Evolutionary conservation across 331 rosid species (phyloP).

Genomic region (Prunus yedoensis): DNA sequence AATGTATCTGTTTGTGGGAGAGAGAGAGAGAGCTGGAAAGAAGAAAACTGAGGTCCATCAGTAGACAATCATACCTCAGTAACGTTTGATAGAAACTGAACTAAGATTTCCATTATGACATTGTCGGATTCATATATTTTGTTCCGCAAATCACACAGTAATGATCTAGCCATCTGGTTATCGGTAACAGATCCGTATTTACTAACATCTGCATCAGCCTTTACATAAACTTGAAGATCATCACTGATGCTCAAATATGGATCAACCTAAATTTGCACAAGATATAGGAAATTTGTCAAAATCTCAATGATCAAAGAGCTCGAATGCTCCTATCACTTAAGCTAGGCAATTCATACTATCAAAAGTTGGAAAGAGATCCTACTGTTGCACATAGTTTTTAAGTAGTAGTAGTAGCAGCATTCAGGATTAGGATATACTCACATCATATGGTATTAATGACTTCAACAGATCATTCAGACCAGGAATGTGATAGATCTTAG

Average conservation of each 20-base stretch:
- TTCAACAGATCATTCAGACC: constrained; percentile 65
- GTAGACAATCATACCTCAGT: constrained; percentile 56
- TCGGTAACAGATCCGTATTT: constrained; percentile 70
- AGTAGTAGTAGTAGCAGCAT: not conserved
- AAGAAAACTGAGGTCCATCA: not conserved
- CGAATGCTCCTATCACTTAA: not conserved
- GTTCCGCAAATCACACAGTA: constrained; percentile 54
- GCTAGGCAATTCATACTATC: not conserved
- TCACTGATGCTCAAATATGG: constrained; percentile 80
- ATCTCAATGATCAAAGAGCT: not conserved
- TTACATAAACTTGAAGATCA: constrained; percentile 74
- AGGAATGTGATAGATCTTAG: constrained; percentile 72
- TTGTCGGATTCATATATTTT: constrained; percentile 50
- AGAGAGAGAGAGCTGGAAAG: not conserved
- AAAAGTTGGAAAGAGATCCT: constrained; percentile 15
- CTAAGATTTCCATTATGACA: constrained; percentile 54
- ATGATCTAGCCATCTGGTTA: constrained; percentile 61
- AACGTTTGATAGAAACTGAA: constrained; percentile 51
- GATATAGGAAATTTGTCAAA: not conserved
- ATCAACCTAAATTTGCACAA: constrained; percentile 58
- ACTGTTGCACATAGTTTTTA: not conserved
- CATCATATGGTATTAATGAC: constrained; percentile 59
- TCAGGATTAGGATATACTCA: constrained; percentile 40
- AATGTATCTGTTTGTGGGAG: not conserved
- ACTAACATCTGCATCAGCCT: constrained; percentile 52